Conservation (phyloP, 228 moss, liverwort and hornwort species). For the Sphagnum fallax region DNA sequence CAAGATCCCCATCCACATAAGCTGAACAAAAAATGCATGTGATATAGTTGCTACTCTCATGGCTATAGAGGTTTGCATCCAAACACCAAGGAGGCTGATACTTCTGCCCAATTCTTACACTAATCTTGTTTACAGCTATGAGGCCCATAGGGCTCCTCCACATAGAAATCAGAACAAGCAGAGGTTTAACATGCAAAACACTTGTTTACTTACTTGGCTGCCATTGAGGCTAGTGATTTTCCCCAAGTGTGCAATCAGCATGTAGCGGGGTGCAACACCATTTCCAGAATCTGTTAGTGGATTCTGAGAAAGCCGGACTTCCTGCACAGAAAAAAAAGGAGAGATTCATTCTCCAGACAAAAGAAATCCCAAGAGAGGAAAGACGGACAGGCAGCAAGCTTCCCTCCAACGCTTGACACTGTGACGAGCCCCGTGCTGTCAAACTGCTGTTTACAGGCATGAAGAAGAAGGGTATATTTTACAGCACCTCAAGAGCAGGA, state of each 20-base stretch:
- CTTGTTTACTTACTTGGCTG: conserved; percentile 49
- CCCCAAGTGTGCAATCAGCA: conserved; percentile 83
- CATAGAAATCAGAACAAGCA: too few relatives aligned
- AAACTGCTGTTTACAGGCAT: background rate
- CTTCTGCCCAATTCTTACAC: too few relatives aligned
- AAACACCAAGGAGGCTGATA: background rate
- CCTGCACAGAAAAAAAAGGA: conserved; percentile 34
- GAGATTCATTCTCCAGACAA: background rate
- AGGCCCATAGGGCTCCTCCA: too few relatives aligned
- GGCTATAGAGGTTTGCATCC: background rate
- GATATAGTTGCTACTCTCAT: background rate
- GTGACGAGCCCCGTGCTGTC: background rate
- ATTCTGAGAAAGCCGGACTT: conserved; percentile 82
- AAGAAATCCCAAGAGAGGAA: background rate
- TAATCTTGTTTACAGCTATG: too few relatives aligned
- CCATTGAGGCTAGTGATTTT: conserved; percentile 84
- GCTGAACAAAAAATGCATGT: background rate
- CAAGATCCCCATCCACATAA: conserved; percentile 3
- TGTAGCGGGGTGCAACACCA: conserved; percentile 58
- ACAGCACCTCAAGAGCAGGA: conserved; percentile 65
- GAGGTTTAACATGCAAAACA: too few relatives aligned
- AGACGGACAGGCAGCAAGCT: too few relatives aligned
- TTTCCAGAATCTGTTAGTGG: conserved; percentile 52
- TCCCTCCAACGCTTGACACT: background rate
- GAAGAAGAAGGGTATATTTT: too few relatives aligned